Base-by-base conservation (phyloP, 768 basidiomycete genomes). In the Auricularia heimuer region DNA sequence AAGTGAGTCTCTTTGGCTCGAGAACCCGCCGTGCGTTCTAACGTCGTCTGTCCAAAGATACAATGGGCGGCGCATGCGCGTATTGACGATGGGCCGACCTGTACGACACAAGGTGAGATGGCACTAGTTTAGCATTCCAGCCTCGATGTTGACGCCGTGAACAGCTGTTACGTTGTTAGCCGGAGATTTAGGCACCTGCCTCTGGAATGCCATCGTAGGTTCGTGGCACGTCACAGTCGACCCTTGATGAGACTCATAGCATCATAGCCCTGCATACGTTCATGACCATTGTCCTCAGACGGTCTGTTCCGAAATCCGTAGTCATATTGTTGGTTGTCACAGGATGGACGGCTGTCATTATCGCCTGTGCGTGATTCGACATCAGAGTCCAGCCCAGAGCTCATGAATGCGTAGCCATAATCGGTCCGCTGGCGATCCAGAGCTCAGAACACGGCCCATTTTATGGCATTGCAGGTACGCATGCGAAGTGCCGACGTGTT, bases 1-100 rank as follows among this genome's bases (percentile, higher is more conserved):
- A 66, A 34, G 63, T 66, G 16, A 62, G 39, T 42, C 12, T 45
- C 1, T 45, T 11, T 45, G 18, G 44, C 44, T 10, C 11, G 10
- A 45, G 10, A 10, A 18, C 18, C 44, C 10, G 44, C 2, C 47
- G 47, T 18, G 18, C 47, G 47, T 51, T 51, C 39, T 42, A 42
- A 42, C 39, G 39, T 7, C 11, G 18, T 12, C 47, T 24, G 18
- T 51, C 21, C 24, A n/a, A 12, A 60, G 56, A 33, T 60, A 33
- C 56, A 54, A 45, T 67, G 66, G 66, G 66, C 66, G 21, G 47
- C 61, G n/a, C 63, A 67, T 29, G 56, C 60, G 18, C n/a, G 45
- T 7, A 62, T 67, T 24, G 61, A 64, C 51, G 63, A 67, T 24
- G 66, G 66, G 11, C 18, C 37, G n/a, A 33, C 37, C 16, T 67